Evolutionary conservation across 768 basidiomycete genomes (phyloP), one percentile per base, ranked within the genome.

Genomic region (Mycena pura): DNA sequence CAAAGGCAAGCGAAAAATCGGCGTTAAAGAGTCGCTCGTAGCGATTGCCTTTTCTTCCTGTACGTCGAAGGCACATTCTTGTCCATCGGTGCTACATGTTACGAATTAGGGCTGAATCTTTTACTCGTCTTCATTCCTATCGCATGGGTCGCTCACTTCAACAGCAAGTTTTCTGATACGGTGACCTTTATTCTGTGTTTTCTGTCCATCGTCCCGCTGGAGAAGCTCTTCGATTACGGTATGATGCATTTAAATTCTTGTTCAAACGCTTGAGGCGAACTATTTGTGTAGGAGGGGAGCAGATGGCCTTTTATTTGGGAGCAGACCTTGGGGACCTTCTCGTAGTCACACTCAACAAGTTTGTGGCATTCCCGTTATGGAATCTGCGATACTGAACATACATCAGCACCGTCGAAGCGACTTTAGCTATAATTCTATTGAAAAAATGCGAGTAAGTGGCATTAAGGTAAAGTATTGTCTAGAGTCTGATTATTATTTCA

Each of bases 271-370:
- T 11, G 27, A 48, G 27, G 15, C 19, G 19, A 57, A 13, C n/a
- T 6, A 6, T 34, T 19, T 5, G 1, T 36, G 11, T 14, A 65
- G 64, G 64, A 39, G 83, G 82, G 50, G 81, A 82, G 54, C 81
- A 84, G 68, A 78, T 84, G 78, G 76, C 83, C 1, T 77, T 81
- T 48, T 90, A 89, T 69, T 72, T 80, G 9, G 84, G 89, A 68
- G 80, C 84, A 73, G 77, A 86, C 59, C 69, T 91, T 6, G 90
- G 90, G 7, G 90, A 92, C 66, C 72, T 91, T n/a, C 70, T 90
- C 21, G 74, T 82, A 13, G 78, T 90, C 36, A 86, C 88, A 0
- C 70, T 90, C 38, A 87, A 87, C 73, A 91, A 91, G 88, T 88
- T 50, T 41, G 81, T 68, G 8, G 40, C 3, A 27, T n/a, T n/a